Conservation (phyloP, 2,329 filamentous ascomycete species). For the Aureobasidium lini region DNA sequence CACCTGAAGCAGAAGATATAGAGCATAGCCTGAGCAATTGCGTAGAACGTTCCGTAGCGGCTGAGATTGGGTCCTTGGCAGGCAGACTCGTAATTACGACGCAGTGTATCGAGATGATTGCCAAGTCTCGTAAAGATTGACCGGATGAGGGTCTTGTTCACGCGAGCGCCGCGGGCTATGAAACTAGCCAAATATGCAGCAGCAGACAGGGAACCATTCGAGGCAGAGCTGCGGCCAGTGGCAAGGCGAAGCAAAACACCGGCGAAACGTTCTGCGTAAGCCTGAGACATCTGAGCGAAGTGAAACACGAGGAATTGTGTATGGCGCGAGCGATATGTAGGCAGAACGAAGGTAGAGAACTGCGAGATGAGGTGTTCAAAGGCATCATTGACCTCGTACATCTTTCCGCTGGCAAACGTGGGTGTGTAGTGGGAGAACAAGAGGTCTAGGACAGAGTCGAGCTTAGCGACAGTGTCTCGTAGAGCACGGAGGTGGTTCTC, state of each 20-base stretch:
- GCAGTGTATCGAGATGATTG: conserved; percentile 66
- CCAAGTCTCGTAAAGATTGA: conserved; percentile 75
- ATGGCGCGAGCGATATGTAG: conserved; percentile 84
- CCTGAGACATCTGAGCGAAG: conserved; percentile 75
- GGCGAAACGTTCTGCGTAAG: conserved; percentile 74
- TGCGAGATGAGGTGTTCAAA: conserved; percentile 76
- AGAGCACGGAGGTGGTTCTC: conserved; percentile 59
- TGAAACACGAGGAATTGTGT: conserved; percentile 95
- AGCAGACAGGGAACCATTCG: conserved; percentile 74
- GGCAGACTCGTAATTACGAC: conserved; percentile 60
- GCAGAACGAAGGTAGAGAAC: conserved; percentile 81
- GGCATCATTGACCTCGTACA: conserved; percentile 60
- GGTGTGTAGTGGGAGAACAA: conserved; percentile 78
- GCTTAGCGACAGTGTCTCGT: conserved; percentile 77
- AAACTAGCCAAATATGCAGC: conserved; percentile 92
- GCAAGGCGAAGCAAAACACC: conserved; percentile 79
- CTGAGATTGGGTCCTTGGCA: conserved; percentile 81
- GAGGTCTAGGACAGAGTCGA: conserved; percentile 82
- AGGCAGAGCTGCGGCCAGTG: conserved; percentile 68
- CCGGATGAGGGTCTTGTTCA: conserved; percentile 68
- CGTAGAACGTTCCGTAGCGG: conserved; percentile 78
- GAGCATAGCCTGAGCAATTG: conserved; percentile 77
- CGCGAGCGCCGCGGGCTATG: conserved; percentile 78
- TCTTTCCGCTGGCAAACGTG: conserved; percentile 61
- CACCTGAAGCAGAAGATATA: conserved; percentile 98